Conservation (phyloP, 1,139 yeast genomes). For the Geotrichum candidum region DNA sequence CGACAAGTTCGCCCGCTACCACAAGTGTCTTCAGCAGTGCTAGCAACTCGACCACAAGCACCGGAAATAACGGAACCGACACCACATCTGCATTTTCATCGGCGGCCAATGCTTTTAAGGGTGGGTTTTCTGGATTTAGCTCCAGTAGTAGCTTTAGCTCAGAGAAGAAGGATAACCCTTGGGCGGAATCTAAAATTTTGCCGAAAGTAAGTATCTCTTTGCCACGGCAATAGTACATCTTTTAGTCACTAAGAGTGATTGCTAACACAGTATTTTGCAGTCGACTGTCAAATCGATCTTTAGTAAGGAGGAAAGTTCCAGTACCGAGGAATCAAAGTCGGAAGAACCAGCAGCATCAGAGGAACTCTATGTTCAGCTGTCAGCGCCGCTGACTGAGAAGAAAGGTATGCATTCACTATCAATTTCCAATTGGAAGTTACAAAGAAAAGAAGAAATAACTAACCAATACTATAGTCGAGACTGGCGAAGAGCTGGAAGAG, state of each 20-base stretch:
- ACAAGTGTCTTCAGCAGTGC: background rate
- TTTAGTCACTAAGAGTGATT: conserved; percentile 17
- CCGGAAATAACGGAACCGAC: background rate
- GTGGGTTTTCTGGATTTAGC: conserved; percentile 20
- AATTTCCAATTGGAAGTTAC: conserved; percentile 42
- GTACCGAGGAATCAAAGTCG: conserved; percentile 16
- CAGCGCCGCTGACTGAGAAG: conserved; percentile 27
- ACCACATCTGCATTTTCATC: background rate
- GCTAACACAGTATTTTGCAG: conserved; percentile 30
- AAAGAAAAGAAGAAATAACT: background rate
- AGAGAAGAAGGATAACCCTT: conserved; percentile 18
- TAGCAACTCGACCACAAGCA: background rate
- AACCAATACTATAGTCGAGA: conserved; percentile 50
- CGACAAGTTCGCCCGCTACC: background rate
- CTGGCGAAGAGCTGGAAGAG: conserved; percentile 88
- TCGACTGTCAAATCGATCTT: conserved; percentile 7
- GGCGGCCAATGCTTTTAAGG: conserved; percentile 15
- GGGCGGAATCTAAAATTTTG: conserved; percentile 17
- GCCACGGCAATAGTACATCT: background rate
- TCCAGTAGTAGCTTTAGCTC: conserved; percentile 5
- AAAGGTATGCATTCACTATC: conserved; percentile 37
- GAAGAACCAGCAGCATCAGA: conserved; percentile 22
- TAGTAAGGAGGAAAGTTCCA: conserved; percentile 1
- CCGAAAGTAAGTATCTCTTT: conserved; percentile 5
- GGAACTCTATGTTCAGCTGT: conserved; percentile 27